Percentiles rank a stretch among this genome's conserved stretches.
Evolutionary conservation across 2,329 filamentous ascomycete genomes (phyloP).

Genomic region (Kalaharituber pfeilii): DNA sequence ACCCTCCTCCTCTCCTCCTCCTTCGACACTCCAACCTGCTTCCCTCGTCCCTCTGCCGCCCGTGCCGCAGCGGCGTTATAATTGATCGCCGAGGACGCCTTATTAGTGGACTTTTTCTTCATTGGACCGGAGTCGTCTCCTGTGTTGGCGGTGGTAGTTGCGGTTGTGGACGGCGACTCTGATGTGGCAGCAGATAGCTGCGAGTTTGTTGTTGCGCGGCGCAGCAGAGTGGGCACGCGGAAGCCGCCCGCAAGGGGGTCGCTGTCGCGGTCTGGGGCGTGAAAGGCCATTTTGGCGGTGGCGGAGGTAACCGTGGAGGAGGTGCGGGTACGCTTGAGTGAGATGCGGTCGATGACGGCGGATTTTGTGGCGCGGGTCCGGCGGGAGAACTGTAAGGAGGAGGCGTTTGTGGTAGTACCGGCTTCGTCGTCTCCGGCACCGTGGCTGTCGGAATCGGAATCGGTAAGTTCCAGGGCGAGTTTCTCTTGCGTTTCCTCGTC

Average conservation of each 20-base stretch:
- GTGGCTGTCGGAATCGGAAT: conserved; percentile 7
- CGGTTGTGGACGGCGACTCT: conserved; percentile 6
- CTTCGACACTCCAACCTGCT: conserved; percentile 35
- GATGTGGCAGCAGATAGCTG: conserved; percentile 7
- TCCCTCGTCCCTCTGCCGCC: conserved; percentile 39
- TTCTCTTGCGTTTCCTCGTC: neutral
- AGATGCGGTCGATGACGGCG: conserved; percentile 53
- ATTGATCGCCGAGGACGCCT: conserved; percentile 18
- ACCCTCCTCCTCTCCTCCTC: conserved; percentile 34
- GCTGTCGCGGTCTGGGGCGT: conserved; percentile 27
- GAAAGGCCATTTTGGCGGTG: conserved; percentile 40
- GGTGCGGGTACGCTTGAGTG: conserved; percentile 30
- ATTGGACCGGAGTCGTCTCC: conserved; percentile 18
- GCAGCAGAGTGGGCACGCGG: conserved; percentile 52
- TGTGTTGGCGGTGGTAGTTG: conserved; percentile 24
- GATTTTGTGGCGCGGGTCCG: conserved; percentile 29
- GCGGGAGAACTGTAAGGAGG: conserved; percentile 10
- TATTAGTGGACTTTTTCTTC: conserved; percentile 21
- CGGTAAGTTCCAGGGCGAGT: neutral
- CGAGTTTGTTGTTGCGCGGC: conserved; percentile 48
- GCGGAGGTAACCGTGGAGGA: conserved; percentile 30
- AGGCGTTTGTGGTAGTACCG: conserved; percentile 19
- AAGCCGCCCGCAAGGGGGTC: conserved; percentile 34
- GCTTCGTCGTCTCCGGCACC: conserved; percentile 12
- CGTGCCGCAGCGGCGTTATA: conserved; percentile 16